These are phyloP conservation scores for Emergomyces africanus DNA, from an alignment of 2,329 filamentous ascomycete genomes.

Conservation along the genomic window DNA sequence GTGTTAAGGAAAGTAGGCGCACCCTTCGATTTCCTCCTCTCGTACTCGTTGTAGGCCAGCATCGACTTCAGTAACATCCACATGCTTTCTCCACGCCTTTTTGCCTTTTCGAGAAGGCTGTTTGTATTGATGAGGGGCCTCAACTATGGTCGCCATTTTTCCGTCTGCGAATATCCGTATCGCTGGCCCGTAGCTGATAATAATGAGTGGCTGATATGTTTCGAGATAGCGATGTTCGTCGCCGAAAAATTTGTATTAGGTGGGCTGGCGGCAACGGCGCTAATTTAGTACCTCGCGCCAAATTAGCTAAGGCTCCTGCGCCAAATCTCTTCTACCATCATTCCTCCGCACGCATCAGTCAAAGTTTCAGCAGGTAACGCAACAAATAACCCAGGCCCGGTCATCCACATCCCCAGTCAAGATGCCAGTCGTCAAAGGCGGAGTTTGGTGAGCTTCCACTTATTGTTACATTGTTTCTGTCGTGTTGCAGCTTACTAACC, in stretches of 20 bases:
- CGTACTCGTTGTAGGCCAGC: conserved; percentile 71
- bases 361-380: neutral
- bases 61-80: conserved; percentile 79
- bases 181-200: neutral
- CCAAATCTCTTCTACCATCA: conserved; percentile 8
- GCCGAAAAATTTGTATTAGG: conserved; percentile 10
- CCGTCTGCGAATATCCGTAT: neutral
- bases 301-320: conserved; percentile 17
- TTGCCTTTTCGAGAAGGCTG: conserved; percentile 95
- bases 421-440: conserved; percentile 55
- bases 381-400: neutral
- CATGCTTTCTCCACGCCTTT: conserved; percentile 97
- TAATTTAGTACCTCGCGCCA: conserved; percentile 16
- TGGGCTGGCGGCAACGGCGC: conserved; percentile 18
- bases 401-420: conserved; percentile 14
- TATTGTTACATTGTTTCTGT: neutral
- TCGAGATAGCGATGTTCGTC: conserved; percentile 5
- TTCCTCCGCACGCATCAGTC: neutral
- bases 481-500: conserved; percentile 13
- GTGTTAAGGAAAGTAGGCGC: conserved; percentile 13
- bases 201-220: conserved; percentile 9
- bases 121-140: conserved; percentile 64
- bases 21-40: conserved; percentile 86
- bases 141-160: conserved; percentile 23
- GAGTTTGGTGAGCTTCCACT: conserved; percentile 39